Evolutionary conservation across 1,139 yeast genomes (phyloP).

Genomic region (Diutina rugosa): DNA sequence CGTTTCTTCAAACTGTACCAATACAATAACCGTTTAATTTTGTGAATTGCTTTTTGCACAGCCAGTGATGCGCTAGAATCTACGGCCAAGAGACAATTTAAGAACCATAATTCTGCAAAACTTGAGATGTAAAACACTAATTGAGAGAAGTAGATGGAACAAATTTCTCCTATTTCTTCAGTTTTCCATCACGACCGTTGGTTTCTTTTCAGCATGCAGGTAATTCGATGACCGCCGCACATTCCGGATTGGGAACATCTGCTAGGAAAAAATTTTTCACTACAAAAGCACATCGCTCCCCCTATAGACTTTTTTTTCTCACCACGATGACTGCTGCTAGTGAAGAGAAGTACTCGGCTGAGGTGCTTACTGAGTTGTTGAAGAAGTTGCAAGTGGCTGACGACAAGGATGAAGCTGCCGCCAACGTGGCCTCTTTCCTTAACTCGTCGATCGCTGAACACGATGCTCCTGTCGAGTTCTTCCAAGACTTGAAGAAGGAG

Average conservation of each 20-base stretch:
- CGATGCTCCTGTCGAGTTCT: conserved; percentile 90
- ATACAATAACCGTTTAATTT: not conserved
- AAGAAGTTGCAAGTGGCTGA: conserved; percentile 90
- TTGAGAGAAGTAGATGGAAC: too few species aligned
- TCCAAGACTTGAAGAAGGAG: conserved; percentile 62
- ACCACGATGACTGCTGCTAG: conserved; percentile 47
- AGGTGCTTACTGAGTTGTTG: conserved; percentile 90
- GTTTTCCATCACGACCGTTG: not conserved
- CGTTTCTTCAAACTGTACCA: not conserved
- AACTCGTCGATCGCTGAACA: conserved; percentile 97
- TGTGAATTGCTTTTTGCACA: not conserved
- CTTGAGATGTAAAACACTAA: too few species aligned
- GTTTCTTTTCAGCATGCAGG: not conserved
- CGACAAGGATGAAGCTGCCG: conserved; percentile 76
- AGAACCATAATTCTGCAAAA: too few species aligned
- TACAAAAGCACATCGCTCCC: not conserved
- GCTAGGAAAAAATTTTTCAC: conserved; percentile 1
- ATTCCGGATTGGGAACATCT: not conserved
- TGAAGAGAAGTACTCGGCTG: conserved; percentile 52
- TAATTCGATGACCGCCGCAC: conserved; percentile 1
- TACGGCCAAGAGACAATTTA: not conserved
- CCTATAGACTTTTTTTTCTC: conserved; percentile 6
- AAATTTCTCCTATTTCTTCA: too few species aligned
- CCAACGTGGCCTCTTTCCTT: conserved; percentile 84
- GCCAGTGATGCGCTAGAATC: not conserved